Evolutionary conservation across 2,329 filamentous ascomycete genomes (phyloP).

Genomic region (Bipolaris sorokiniana): DNA sequence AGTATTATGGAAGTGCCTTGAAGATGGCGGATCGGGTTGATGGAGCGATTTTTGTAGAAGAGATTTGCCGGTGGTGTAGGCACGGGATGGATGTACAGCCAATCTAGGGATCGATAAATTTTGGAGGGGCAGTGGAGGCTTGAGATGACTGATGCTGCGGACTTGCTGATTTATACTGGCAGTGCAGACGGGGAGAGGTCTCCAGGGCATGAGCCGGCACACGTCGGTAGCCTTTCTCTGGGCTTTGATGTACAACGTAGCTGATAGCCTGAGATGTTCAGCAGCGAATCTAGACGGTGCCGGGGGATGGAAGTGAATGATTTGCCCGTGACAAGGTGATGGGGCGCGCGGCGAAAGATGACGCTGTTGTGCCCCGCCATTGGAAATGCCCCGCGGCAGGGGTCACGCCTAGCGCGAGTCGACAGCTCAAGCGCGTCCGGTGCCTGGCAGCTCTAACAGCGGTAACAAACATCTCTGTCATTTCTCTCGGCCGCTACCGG

Average conservation of each 20-base stretch:
- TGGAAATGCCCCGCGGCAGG: conserved; percentile 18
- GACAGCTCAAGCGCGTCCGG: conserved; percentile 9
- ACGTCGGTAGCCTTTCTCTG: too few relatives aligned
- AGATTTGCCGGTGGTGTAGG: conserved; percentile 3
- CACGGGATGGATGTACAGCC: conserved; percentile 7
- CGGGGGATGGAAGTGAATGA: conserved; percentile 3
- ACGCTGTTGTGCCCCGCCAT: conserved; percentile 14
- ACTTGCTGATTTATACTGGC: conserved; percentile 32
- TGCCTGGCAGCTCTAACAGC: conserved; percentile 2
- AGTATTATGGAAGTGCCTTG: conserved; percentile 17
- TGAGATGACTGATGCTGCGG: conserved; percentile 40
- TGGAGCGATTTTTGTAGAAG: background rate
- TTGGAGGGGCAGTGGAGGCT: conserved; percentile 25
- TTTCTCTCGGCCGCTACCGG: background rate
- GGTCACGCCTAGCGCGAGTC: conserved; percentile 17
- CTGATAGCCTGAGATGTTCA: background rate
- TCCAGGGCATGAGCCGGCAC: conserved; percentile 25
- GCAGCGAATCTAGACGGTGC: background rate
- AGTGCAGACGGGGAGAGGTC: conserved; percentile 11
- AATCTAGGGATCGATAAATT: conserved; percentile 21
- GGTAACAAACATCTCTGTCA: conserved; percentile 6
- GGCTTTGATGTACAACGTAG: background rate
- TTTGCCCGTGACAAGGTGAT: conserved; percentile 10
- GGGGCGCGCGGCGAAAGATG: conserved; percentile 6
- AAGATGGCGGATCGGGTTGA: background rate